phyloP scores from a whole-genome alignment of 1,139 yeast species.

The Candida mesenterica region DNA sequence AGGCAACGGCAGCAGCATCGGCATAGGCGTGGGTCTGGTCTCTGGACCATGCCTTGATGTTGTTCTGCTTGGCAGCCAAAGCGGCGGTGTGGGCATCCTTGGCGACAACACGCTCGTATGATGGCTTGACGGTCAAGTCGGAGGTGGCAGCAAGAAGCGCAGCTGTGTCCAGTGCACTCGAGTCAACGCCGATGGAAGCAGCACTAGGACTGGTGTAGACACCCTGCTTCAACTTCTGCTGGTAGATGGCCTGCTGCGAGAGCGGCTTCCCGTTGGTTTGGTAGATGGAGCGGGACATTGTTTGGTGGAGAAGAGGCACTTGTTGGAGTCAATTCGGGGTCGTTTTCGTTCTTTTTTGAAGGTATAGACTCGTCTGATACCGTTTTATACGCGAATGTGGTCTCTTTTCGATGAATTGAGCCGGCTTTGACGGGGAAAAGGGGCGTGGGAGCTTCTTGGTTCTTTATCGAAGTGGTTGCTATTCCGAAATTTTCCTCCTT shows the following conservation, averaged over 20 bases:
- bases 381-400: too few species aligned
- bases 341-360: not conserved
- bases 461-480: too few species aligned
- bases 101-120: conserved; percentile 61
- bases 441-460: too few species aligned
- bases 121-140: conserved; percentile 59
- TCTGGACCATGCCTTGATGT: conserved; percentile 44
- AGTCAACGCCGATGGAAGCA: conserved; percentile 67
- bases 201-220: conserved; percentile 68
- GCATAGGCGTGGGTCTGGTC: conserved; percentile 44
- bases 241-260: conserved; percentile 73
- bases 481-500: not conserved
- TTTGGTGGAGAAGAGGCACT: not conserved
- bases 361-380: not conserved
- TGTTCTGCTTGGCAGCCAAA: conserved; percentile 49
- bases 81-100: conserved; percentile 69
- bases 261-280: conserved; percentile 69
- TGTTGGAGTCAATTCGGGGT: not conserved
- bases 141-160: conserved; percentile 70
- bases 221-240: conserved; percentile 76
- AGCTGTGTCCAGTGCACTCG: conserved; percentile 71
- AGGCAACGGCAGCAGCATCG: conserved; percentile 42
- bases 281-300: conserved; percentile 51
- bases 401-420: too few species aligned
- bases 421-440: too few species aligned